A percentile compares a stretch with the other conserved stretches of the same genome.
Evolutionary conservation across 192 early-diverging fungal species (phyloP).

Genomic region (Rhizophagus sp.): DNA sequence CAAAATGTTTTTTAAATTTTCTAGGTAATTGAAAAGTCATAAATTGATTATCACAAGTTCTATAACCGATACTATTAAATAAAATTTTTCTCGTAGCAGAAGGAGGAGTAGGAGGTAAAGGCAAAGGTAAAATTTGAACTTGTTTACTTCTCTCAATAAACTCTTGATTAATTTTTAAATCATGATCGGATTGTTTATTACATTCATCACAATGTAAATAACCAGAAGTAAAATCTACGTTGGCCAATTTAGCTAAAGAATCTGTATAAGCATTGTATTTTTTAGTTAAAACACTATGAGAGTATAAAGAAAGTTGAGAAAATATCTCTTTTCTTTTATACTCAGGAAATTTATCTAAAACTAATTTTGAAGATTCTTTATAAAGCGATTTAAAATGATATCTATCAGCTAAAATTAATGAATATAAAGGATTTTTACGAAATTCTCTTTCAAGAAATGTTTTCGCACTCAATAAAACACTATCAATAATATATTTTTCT

Average conservation of each 20-base stretch:
- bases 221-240: conserved; percentile 11
- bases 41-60: conserved; percentile 11
- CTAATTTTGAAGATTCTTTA: conserved; percentile 24
- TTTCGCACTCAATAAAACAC: not conserved
- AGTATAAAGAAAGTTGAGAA: not conserved
- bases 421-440: conserved; percentile 1
- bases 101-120: not conserved
- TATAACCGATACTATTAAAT: not conserved
- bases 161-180: conserved; percentile 13
- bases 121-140: conserved; percentile 15
- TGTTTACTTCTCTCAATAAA: not conserved
- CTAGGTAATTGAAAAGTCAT: conserved; percentile 10
- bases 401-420: conserved; percentile 16
- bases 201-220: conserved; percentile 15
- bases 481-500: conserved; percentile 21
- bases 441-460: conserved; percentile 16
- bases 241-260: not conserved
- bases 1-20: conserved; percentile 19
- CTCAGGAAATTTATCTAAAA: conserved; percentile 16
- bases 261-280: not conserved
- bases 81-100: conserved; percentile 1
- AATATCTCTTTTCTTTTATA: not conserved
- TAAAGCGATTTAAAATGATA: conserved; percentile 1
- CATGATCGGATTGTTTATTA: not conserved
- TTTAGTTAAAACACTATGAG: not conserved